Evolutionary conservation across 2,329 filamentous ascomycete species (phyloP).

Genomic region (Dendrostoma leiphaemia): DNA sequence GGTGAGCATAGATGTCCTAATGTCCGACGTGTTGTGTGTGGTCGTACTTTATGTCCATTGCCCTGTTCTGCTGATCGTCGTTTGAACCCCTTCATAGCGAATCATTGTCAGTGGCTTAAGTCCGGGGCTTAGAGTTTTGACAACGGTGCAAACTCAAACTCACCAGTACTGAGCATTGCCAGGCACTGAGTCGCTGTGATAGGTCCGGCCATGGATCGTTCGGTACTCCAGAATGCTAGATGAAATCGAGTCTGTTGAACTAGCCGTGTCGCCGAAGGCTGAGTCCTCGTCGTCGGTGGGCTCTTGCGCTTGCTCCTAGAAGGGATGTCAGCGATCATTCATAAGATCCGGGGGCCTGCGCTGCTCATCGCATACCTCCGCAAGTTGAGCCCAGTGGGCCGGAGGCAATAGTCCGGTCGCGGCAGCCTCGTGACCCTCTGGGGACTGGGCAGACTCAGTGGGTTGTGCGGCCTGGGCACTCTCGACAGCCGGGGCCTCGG

Average conservation of each 20-base stretch:
- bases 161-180: constrained; percentile 19
- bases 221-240: constrained; percentile 18
- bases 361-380: constrained; percentile 9
- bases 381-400: constrained; percentile 17
- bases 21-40: too few relatives aligned
- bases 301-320: constrained; percentile 4
- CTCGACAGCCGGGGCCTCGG: not conserved
- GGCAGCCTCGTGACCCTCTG: too few relatives aligned
- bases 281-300: constrained; percentile 17
- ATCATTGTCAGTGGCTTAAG: not conserved
- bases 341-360: not conserved
- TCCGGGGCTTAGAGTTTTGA: constrained; percentile 25
- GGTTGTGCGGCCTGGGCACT: not conserved
- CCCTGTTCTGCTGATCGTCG: constrained; percentile 30
- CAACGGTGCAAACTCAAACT: not conserved
- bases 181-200: constrained; percentile 16
- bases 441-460: too few relatives aligned
- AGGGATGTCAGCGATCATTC: not conserved
- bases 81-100: constrained; percentile 23
- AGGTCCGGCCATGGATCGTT: constrained; percentile 18
- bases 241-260: constrained; percentile 15
- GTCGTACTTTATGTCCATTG: constrained; percentile 29
- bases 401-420: constrained; percentile 12
- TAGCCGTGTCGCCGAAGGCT: constrained; percentile 15
- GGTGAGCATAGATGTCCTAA: not conserved